Evolutionary conservation across 2,329 filamentous ascomycete genomes (phyloP), one percentile per base, ranked within the genome.

Genomic region (Trichoderma brevicompactum): DNA sequence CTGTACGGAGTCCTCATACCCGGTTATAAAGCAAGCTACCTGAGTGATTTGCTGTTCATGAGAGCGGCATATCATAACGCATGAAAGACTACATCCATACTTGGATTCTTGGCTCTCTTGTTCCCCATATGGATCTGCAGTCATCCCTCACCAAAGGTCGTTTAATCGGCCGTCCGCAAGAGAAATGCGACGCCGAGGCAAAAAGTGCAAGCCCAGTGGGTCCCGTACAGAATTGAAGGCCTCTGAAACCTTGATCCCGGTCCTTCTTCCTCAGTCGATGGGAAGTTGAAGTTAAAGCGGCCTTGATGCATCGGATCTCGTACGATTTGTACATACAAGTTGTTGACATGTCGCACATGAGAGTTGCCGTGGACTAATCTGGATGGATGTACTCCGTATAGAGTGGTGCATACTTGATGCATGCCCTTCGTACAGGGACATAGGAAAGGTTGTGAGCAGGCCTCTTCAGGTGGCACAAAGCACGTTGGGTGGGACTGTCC

Each of bases 261-360:
- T 40, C 50, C 34, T n/a, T 40, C 32, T n/a, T 40, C 34, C 17
- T 53, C n/a, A 13, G 36, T 41, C 36, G 15, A 23, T 60, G 49
- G 38, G n/a, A 38, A 38, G 49, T 13, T 28, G 38, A 44, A 53
- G 32, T 10, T 13, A 28, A 63, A 17, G 15, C 40, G 15, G 41
- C 48, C 23, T 13, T 46, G 43, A 23, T 28, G 40, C 40, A 34
- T 32, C 8, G 40, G 13, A 28, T 19, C 59, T 63, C 59, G 59
- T 63, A 54, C 49, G 49, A 63, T 46, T 44, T 38, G 49, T 53
- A 63, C 49, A 34, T 43, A 46, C 32, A 5, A n/a, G 23, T 63
- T 46, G n/a, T 54, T 28, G 49, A 54, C 49, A 44, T 38, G 49
- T 63, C 28, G 48, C 59, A 53, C 59, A 62, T 43, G 38, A 13